phyloP scores from a whole-genome alignment of 75 land plant genomes.

The Cunninghamia lanceolata region DNA sequence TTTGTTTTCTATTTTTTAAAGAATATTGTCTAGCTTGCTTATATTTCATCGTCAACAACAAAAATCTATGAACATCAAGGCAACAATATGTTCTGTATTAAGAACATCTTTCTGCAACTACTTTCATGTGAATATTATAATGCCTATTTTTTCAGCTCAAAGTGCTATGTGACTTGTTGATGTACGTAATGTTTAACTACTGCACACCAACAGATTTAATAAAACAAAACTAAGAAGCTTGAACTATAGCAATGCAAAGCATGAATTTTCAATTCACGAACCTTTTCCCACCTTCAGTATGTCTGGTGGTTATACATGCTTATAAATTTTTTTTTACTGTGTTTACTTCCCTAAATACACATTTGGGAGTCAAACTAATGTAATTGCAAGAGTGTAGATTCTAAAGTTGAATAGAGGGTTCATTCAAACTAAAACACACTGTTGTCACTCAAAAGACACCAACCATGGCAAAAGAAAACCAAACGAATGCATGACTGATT shows the following conservation, averaged over 20 bases:
- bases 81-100: background rate
- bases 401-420: background rate
- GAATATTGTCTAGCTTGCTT: background rate
- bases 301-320: background rate
- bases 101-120: background rate
- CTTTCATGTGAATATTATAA: background rate
- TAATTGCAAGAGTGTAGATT: background rate
- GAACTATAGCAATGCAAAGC: background rate
- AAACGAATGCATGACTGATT: background rate
- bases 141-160: background rate
- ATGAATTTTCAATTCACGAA: background rate
- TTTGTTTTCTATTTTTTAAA: background rate
- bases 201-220: background rate
- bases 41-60: background rate
- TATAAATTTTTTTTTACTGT: background rate
- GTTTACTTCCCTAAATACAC: background rate
- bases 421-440: background rate
- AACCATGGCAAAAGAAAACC: background rate
- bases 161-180: background rate
- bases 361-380: background rate
- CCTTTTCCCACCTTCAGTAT: background rate
- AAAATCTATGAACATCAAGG: background rate
- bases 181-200: background rate
- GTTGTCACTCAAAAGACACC: background rate
- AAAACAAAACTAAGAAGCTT: background rate